Evolutionary conservation across 352 stramenopile species (phyloP), one percentile per base, ranked within the genome.

Genomic region (Phytophthora fragariae): DNA sequence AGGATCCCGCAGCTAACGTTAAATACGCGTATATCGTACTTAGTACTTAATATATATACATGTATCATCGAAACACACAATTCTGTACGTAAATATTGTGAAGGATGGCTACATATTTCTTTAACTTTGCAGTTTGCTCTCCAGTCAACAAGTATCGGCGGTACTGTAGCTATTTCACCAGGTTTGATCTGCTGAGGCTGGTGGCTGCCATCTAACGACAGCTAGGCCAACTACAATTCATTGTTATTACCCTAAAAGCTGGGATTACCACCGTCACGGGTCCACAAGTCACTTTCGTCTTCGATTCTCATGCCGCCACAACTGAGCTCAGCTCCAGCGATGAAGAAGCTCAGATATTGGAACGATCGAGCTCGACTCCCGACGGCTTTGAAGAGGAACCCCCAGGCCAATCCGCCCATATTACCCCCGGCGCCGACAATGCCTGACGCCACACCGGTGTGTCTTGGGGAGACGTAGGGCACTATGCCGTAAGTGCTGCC

Each of bases 401-500:
- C 81, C 77, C 79, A 91, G 46, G 57, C 58, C 6, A 92, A 66
- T 4, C 75, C 84, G 15, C 84, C 84, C 19, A 86, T 49, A 39
- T 88, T 89, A 19, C 84, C 84, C 1, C 84, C 82, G 2, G 82
- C 84, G 9, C 82, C 84, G 11, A 91, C 81, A 10, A 91, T 79
- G 12, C 84, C 84, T 37, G 82, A 82, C 10, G 75, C 57, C 11
- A 76, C 77, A 0, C 84, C 84, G 3, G 75, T 89, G 61, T 74
- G 76, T 1, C 76, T 68, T 1, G 73, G 72, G 3, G 57, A 70
- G 21, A 91, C 79, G 44, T 92, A 85, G 11, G 83, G 70, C 12
- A 92, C 90, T 58, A 88, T 92, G 41, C 77, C 86, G 47, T 89
- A 91, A 63, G 82, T 93, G 8, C 65, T 75, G 15, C 78, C 81